These are phyloP conservation scores for Selaginella tamariscina DNA, from an alignment of 75 land plant genomes.

Conservation along the genomic window DNA sequence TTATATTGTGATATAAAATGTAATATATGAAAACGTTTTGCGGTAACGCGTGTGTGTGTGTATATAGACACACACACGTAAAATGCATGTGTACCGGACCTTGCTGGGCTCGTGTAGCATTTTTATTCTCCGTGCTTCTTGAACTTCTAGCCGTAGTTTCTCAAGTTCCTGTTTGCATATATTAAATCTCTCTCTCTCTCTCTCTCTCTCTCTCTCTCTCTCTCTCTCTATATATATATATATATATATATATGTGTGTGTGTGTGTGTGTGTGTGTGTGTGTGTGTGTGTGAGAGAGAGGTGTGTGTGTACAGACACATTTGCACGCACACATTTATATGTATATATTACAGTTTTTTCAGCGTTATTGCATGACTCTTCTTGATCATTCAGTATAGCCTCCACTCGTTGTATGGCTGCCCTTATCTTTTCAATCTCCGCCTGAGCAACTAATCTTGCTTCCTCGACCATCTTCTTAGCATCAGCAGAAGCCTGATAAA, in stretches of 20 bases:
- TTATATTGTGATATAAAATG: too few species aligned
- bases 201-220: too few species aligned
- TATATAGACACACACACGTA: too few species aligned
- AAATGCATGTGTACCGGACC: too few species aligned
- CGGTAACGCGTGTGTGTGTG: too few species aligned
- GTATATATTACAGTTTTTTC: conserved; percentile 37
- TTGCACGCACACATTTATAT: background rate
- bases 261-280: too few species aligned
- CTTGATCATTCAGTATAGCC: conserved; percentile 52
- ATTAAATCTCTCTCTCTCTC: too few species aligned
- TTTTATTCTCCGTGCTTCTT: conserved; percentile 77
- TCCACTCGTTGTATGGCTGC: conserved; percentile 53
- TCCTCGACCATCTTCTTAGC: conserved; percentile 75
- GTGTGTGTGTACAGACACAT: too few species aligned
- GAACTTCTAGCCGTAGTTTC: conserved; percentile 50
- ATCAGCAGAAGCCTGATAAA: conserved; percentile 72
- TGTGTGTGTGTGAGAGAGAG: too few species aligned
- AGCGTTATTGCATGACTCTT: conserved; percentile 23
- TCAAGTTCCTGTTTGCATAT: conserved; percentile 24
- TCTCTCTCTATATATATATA: too few species aligned
- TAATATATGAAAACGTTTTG: too few species aligned
- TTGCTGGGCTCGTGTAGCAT: conserved; percentile 80
- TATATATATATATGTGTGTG: too few species aligned
- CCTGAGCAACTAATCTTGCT: conserved; percentile 71
- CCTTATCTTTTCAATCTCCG: conserved; percentile 76